These are phyloP conservation scores for Euryodendron excelsum DNA, from an alignment of 148 eudicot genomes.

Conservation along the genomic window DNA sequence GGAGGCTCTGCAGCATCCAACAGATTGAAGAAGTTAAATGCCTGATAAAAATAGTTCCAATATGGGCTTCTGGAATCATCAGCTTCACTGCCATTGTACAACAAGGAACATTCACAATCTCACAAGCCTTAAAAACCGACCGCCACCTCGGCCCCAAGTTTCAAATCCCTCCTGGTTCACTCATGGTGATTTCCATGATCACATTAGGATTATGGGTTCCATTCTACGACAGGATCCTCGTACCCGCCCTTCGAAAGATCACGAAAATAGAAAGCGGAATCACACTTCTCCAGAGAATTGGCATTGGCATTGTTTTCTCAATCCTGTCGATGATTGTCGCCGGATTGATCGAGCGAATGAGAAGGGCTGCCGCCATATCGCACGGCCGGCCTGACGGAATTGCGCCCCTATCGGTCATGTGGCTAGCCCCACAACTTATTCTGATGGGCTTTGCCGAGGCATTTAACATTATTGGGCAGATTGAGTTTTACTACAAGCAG, in stretches of 20 bases:
- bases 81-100: conserved; percentile 45
- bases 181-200: conserved; percentile 49
- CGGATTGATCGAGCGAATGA: conserved; percentile 46
- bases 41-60: conserved; percentile 54
- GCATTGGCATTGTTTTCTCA: conserved; percentile 49
- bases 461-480: conserved; percentile 56
- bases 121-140: conserved; percentile 52
- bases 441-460: conserved; percentile 61
- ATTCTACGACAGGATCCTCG: conserved; percentile 53
- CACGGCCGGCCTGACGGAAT: conserved; percentile 10
- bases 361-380: conserved; percentile 37
- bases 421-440: conserved; percentile 64
- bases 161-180: conserved; percentile 53
- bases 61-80: conserved; percentile 59
- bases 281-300: conserved; percentile 66
- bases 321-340: conserved; percentile 46
- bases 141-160: conserved; percentile 40
- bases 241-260: conserved; percentile 41
- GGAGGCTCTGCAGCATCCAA: conserved; percentile 65
- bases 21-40: conserved; percentile 82
- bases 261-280: conserved; percentile 57
- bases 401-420: conserved; percentile 44
- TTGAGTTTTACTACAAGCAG: conserved; percentile 68
- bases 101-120: conserved; percentile 43
- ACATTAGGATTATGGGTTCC: conserved; percentile 57